Base-by-base conservation (phyloP, 495 filamentous ascomycete species). In the Penicillium desertorum region DNA sequence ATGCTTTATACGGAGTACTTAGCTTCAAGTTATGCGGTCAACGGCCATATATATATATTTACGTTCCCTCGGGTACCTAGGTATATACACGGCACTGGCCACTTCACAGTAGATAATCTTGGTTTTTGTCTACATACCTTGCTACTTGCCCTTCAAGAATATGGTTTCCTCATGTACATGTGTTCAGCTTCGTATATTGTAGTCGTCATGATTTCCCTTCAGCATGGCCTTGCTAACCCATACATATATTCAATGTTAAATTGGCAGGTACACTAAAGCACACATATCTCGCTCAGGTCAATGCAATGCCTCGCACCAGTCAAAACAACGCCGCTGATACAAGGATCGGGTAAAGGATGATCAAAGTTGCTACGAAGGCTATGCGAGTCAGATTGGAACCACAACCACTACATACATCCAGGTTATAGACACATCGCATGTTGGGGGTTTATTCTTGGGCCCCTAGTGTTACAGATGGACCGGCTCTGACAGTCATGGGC, bases 161-260 rank as follows among this genome's bases (percentile, higher is more conserved):
- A 23, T 23, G 3, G 22, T 39, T 46, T 46, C 30, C 43, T 27
- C 22, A 23, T 23, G 3, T 23, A 4, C 22, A 23, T 39, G 43
- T 17, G 30, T 29, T 4, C 27, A n/a, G 41, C 20, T 46, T 19
- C 30, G 46, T n/a, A n/a, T n/a, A n/a, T n/a, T n/a, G n/a, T 43
- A 39, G 30, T 30, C 46, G 52, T 55, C 52, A 46, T 32, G 30
- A 32, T 29, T 45, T 19, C 8, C 34, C 39, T 45, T 30, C 51
- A 46, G 20, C 19, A 37, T 23, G 3, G 22, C 22, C 22, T 23
- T 23, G 22, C 3, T 23, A 23, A 23, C 22, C 22, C 22, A 23
- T 23, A 23, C 22, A 23, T 23, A 23, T 23, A 4, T 23, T 23
- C 4, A 23, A 23, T 4, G 22, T 23, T 23, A 23, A 23, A 4